Percentiles rank a stretch among this genome's conserved stretches.
Conservation (phyloP, 805 yeast genomes). For the Saccharomyces eubayanus region DNA sequence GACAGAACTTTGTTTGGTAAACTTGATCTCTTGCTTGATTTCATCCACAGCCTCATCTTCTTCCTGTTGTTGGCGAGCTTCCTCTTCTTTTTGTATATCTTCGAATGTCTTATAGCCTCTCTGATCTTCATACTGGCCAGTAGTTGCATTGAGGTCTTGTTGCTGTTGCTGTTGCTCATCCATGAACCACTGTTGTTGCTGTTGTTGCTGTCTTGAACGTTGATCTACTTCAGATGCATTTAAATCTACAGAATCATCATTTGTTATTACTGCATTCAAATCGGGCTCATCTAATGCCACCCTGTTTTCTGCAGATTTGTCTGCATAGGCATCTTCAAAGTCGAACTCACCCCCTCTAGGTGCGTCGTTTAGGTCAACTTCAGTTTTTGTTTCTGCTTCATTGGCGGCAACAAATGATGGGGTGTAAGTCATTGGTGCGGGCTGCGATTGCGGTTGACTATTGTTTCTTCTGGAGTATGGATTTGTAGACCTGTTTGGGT, state of each 20-base stretch:
- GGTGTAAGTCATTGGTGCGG: not conserved
- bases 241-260: slow-evolving; percentile 23
- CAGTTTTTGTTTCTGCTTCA: not conserved
- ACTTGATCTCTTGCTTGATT: slow-evolving; percentile 72
- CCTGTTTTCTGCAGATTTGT: not conserved
- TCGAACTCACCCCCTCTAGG: slow-evolving; percentile 16
- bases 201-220: slow-evolving; percentile 10
- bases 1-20: slow-evolving; percentile 79
- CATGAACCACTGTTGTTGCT: slow-evolving; percentile 20
- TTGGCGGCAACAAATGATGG: not conserved
- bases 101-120: slow-evolving; percentile 30
- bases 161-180: slow-evolving; percentile 26
- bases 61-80: slow-evolving; percentile 35
- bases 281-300: not conserved
- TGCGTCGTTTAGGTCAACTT: slow-evolving; percentile 5
- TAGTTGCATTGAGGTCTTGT: slow-evolving; percentile 66
- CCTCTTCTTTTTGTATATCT: slow-evolving; percentile 31
- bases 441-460: not conserved
- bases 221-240: slow-evolving; percentile 8
- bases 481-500: slow-evolving; percentile 1
- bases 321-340: slow-evolving; percentile 13
- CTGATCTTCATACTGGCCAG: slow-evolving; percentile 46
- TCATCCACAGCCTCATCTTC: slow-evolving; percentile 88
- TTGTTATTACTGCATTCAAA: slow-evolving; percentile 3
- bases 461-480: slow-evolving; percentile 1